Evolutionary conservation across 2,329 filamentous ascomycete species (phyloP), one percentile per base, ranked within the genome.

Genomic region (Xylaria polymorpha): DNA sequence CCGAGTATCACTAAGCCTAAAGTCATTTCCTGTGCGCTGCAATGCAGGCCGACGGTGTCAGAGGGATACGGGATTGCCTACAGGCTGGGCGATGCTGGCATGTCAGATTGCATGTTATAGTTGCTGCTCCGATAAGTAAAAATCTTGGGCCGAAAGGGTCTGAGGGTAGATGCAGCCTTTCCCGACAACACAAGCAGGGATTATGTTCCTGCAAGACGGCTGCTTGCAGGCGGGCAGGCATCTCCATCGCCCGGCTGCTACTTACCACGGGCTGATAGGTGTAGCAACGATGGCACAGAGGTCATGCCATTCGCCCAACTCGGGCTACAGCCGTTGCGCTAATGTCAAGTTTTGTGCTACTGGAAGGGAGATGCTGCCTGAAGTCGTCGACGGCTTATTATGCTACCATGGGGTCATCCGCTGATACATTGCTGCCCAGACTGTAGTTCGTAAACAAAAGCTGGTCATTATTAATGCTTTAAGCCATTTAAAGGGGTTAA

Each of bases 121-220:
- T 51, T 39, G 44, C 20, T 58, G 32, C 56, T 57, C 62, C 57
- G 61, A 70, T 43, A 68, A 44, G 56, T 48, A 61, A 51, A 44
- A 32, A 51, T 62, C 56, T 64, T 63, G 41, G 67, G 48, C 61
- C 53, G 61, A 59, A 65, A 70, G 39, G 14, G 37, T 56, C 22
- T 66, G 50, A 72, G 65, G 60, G 61, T 65, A 64, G 62, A 56
- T 57, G 67, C 67, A 70, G 70, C 65, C 65, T 64, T 65, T 70
- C 62, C 62, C 68, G 70, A 66, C 68, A 50, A 64, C 22, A 70
- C 53, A 70, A 22, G 41, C 70, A 71, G 68, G 70, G 68, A 72
- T 71, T 20, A 61, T 43, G 61, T 51, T 65, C 58, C 66, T 67
- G 64, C 64, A 69, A 66, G 50, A 61, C 66, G 71, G 63, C 61